Evolutionary conservation across 140 eudicot species (phyloP).

Genomic region (Stevia rebaudiana): DNA sequence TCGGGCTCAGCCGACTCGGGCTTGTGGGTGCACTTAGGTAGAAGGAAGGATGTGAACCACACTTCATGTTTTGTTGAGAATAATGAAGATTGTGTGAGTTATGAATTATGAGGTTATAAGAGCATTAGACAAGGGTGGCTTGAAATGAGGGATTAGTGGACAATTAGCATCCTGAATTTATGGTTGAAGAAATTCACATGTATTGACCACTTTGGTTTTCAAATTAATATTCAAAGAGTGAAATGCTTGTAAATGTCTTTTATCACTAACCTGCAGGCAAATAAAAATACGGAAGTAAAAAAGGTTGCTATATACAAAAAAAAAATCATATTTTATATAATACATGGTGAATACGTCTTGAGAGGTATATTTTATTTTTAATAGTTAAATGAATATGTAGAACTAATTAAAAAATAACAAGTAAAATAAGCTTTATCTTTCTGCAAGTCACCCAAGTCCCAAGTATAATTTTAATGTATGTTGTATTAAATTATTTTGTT

Average conservation of each 20-base stretch:
- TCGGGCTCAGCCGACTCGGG: constrained; percentile 16
- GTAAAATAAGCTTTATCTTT: too few species aligned
- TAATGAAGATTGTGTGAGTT: neutral
- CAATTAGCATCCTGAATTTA: constrained; percentile 35
- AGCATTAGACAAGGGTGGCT: constrained; percentile 3
- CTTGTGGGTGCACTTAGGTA: constrained; percentile 46
- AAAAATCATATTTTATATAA: too few species aligned
- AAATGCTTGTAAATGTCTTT: constrained; percentile 38
- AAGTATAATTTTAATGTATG: too few species aligned
- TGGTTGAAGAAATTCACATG: constrained; percentile 40
- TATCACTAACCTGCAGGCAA: constrained; percentile 17
- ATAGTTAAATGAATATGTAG: too few species aligned
- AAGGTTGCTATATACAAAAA: too few species aligned
- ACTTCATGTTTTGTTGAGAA: constrained; percentile 17
- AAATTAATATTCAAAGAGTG: constrained; percentile 31
- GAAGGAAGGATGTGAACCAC: constrained; percentile 29
- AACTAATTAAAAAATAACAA: too few species aligned
- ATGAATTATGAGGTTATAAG: constrained; percentile 13
- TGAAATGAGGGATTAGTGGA: constrained; percentile 23
- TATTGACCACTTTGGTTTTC: constrained; percentile 33
- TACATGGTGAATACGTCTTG: too few species aligned
- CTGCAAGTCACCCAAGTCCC: too few species aligned
- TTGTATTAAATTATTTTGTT: too few species aligned
- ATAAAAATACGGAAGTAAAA: too few species aligned
- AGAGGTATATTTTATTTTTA: too few species aligned